phyloP scores from a whole-genome alignment of 73 alveolate species.

The Paramecium pentaurelia region DNA sequence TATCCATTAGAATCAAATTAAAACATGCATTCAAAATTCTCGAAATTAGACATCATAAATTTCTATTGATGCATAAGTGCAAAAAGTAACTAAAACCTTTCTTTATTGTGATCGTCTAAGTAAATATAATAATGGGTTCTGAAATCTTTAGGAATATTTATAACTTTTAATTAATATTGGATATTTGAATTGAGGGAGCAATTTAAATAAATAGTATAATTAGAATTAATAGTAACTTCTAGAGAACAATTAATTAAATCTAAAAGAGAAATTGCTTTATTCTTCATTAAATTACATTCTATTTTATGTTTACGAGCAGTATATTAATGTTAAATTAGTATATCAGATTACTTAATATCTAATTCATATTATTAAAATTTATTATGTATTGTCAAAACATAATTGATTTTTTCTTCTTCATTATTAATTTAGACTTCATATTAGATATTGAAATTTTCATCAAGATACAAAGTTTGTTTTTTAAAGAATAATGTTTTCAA shows the following conservation, averaged over 20 bases:
- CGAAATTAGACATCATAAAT: background rate
- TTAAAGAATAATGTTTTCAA: background rate
- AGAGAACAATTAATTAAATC: background rate
- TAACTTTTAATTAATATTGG: background rate
- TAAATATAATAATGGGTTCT: background rate
- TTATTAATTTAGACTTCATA: background rate
- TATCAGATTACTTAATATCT: background rate
- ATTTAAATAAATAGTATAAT: background rate
- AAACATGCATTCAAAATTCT: background rate
- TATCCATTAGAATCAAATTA: background rate
- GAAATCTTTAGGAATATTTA: background rate
- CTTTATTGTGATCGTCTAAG: background rate
- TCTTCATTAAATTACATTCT: background rate
- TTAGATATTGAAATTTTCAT: background rate
- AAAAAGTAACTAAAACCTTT: background rate
- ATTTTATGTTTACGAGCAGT: background rate
- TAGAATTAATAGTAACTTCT: background rate
- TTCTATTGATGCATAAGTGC: background rate
- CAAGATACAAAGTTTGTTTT: background rate
- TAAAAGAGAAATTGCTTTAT: background rate
- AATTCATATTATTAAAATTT: background rate
- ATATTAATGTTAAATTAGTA: background rate
- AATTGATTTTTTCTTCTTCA: background rate
- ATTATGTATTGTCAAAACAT: background rate
- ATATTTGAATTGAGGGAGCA: background rate